These are phyloP conservation scores for Isoetes engelmannii DNA, from an alignment of 83 land plant species.

Conservation along the genomic window DNA sequence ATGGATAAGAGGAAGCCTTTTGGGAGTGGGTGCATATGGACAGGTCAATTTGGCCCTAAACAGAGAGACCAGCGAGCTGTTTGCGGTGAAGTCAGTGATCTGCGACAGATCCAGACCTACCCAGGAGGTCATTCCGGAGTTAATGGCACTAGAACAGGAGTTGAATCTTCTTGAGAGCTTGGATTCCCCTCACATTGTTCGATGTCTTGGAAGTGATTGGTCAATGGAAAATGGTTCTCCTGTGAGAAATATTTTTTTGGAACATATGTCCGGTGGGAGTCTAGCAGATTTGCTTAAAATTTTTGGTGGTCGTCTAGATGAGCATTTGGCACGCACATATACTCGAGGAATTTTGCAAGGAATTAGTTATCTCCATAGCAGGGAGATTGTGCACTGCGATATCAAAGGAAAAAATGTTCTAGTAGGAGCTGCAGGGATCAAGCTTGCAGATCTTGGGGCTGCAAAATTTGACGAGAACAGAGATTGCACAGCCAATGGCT, in stretches of 20 bases:
- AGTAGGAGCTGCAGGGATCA: slow-evolving; percentile 9
- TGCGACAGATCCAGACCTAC: no score
- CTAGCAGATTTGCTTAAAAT: not conserved
- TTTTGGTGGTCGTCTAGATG: not conserved
- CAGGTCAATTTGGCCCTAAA: not conserved
- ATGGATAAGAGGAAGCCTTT: slow-evolving; percentile 1
- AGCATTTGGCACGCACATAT: not conserved
- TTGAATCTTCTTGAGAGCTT: not conserved
- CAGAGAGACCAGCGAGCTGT: not conserved
- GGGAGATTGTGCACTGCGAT: slow-evolving; percentile 15
- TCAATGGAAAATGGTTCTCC: not conserved
- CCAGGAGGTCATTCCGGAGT: no score
- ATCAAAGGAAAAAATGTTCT: slow-evolving; percentile 13
- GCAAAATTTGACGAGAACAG: slow-evolving; percentile 1
- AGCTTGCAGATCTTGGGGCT: slow-evolving; percentile 15
- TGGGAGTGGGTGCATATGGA: not conserved
- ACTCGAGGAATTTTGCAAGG: slow-evolving; percentile 13
- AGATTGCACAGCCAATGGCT: not conserved
- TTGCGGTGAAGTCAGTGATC: not conserved
- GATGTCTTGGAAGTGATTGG: slow-evolving; percentile 8
- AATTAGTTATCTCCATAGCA: not conserved
- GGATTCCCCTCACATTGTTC: slow-evolving; percentile 1
- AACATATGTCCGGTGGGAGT: slow-evolving; percentile 6
- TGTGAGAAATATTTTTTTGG: not conserved
- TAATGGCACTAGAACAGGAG: not conserved